Percentiles rank a stretch among this genome's conserved stretches.
Evolutionary conservation across 495 filamentous ascomycete genomes (phyloP).

Genomic region (Cladorrhinum samala): DNA sequence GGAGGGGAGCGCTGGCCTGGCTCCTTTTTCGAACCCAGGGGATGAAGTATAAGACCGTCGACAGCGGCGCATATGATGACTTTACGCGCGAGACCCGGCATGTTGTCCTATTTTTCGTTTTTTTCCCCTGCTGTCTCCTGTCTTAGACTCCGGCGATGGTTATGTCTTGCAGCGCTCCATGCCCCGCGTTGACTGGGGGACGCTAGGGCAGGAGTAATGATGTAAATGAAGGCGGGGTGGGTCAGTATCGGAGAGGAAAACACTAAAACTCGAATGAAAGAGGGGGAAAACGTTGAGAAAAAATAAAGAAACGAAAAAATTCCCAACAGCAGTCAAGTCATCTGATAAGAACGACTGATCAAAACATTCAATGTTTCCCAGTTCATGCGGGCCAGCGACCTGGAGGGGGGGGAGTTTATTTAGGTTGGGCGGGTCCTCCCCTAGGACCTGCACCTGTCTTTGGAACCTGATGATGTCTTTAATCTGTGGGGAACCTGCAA

Average conservation of each 20-base stretch:
- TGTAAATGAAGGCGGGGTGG: no score
- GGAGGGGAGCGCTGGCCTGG: conserved; percentile 36
- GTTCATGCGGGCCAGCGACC: not conserved
- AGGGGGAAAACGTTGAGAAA: no score
- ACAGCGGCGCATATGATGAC: conserved; percentile 73
- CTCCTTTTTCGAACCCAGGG: conserved; percentile 37
- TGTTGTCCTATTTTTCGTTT: conserved; percentile 25
- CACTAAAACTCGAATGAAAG: no score
- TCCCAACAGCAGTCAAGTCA: not conserved
- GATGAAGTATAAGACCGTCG: conserved; percentile 82
- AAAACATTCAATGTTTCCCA: no score
- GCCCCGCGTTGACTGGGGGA: no score
- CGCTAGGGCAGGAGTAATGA: no score
- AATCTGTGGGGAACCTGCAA: conserved; percentile 5
- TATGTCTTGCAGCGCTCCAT: not conserved
- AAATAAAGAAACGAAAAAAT: not conserved
- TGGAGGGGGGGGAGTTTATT: not conserved
- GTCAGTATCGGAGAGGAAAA: no score
- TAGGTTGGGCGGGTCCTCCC: not conserved
- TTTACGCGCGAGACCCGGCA: conserved; percentile 74
- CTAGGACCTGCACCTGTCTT: not conserved
- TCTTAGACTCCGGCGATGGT: not conserved
- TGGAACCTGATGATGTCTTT: conserved; percentile 11
- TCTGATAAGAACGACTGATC: not conserved
- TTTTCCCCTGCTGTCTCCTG: not conserved